These are phyloP conservation scores for Scutellaria barbata DNA, from an alignment of 257 asterid genomes.

Conservation along the genomic window DNA sequence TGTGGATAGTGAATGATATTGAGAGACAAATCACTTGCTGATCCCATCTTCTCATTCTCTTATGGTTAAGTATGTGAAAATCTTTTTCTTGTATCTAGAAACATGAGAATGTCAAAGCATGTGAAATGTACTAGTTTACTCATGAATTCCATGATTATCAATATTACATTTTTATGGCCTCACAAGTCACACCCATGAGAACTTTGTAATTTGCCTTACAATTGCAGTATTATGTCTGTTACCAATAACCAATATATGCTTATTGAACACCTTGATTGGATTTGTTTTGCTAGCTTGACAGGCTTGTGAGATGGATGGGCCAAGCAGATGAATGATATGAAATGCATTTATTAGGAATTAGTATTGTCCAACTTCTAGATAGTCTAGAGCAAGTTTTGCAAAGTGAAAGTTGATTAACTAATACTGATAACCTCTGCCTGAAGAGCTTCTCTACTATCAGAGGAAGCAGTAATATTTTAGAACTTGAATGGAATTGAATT, in stretches of 20 bases:
- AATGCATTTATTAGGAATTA: neutral
- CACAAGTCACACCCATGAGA: neutral
- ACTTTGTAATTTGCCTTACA: neutral
- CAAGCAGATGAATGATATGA: neutral
- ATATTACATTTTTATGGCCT: neutral
- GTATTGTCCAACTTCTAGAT: too few species aligned
- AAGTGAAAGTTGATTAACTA: neutral
- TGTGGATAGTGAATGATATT: slow-evolving; percentile 16
- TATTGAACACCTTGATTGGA: neutral
- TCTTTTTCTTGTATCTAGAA: neutral
- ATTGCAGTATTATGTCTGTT: neutral
- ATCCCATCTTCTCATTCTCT: neutral
- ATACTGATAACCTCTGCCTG: neutral
- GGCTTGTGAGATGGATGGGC: neutral
- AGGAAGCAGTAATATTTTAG: neutral
- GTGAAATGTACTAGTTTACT: neutral
- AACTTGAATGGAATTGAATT: neutral
- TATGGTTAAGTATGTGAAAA: neutral
- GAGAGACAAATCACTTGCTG: neutral
- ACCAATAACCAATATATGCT: neutral
- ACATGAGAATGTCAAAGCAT: neutral
- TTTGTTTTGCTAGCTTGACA: slow-evolving; percentile 1
- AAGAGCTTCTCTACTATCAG: neutral
- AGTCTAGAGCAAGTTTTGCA: neutral
- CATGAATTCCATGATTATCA: slow-evolving; percentile 10